Base-by-base conservation (phyloP, 257 asterid genomes). In the Fraxinus cuspidata region DNA sequence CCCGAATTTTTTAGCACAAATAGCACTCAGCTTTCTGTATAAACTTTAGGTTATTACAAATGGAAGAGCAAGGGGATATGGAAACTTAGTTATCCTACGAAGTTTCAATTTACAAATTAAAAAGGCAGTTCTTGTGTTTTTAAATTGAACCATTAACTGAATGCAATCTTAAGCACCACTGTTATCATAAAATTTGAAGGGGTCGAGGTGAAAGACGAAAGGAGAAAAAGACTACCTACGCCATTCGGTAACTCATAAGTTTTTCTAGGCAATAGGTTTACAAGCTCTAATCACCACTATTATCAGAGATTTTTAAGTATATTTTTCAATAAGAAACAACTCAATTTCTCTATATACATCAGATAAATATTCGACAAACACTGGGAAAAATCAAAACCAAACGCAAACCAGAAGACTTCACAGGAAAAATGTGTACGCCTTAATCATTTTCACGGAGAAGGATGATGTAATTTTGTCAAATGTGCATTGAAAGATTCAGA, bases 231-330 rank as follows among this genome's bases (percentile, higher is more conserved):
- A 0, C 66, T 13, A 8, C 12, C 13, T 18, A 51, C 23, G 19
- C 23, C 60, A 51, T 51, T 16, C 21, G 1, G 21, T 19, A 51
- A 74, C 72, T 70, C 29, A 15, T 27, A 74, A 37, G 29, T 69
- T 74, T 51, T 12, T 5, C 56, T 51, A 60, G 65, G 73, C 18
- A 37, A 76, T 42, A 80, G 31, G 38, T 75, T 56, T 70, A 70
- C 74, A 47, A 64, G 69, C 79, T 77, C 35, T 66, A 53, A 53
- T n/a, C 53, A 21, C 75, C 19, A 72, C 15, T 23, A 34, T 71
- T 47, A 29, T 9, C 67, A 69, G n/a, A 70, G 66, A 67, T 68
- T 81, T 81, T 71, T 70, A 38, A 9, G 49, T 65, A 31, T 28
- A 35, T 25, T 60, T 27, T 77, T 42, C 42, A 21, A 60, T 31